A percentile compares a stretch with the other conserved stretches of the same genome.
These are phyloP conservation scores for Fusarium tupiense DNA, from an alignment of 2,329 filamentous ascomycete species.

Conservation along the genomic window DNA sequence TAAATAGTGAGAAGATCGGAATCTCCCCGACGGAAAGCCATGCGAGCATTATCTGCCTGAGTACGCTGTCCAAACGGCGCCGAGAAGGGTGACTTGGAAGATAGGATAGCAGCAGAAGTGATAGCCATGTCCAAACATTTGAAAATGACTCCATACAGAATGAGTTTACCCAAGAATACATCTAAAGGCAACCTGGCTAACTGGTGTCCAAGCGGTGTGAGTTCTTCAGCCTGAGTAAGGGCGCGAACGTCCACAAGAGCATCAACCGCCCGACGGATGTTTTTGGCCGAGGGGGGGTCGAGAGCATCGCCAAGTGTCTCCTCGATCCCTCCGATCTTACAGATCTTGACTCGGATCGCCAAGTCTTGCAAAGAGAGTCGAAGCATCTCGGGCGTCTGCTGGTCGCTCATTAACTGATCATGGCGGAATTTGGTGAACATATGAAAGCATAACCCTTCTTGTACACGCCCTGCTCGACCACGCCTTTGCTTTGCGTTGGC, in stretches of 20 bases:
- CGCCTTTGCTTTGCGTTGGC: slow-evolving; percentile 96
- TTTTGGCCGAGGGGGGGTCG: slow-evolving; percentile 89
- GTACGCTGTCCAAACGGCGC: slow-evolving; percentile 84
- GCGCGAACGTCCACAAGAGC: slow-evolving; percentile 93
- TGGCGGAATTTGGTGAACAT: slow-evolving; percentile 92
- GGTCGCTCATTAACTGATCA: slow-evolving; percentile 84
- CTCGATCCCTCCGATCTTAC: slow-evolving; percentile 93
- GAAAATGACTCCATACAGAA: slow-evolving; percentile 86
- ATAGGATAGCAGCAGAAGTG: slow-evolving; percentile 91
- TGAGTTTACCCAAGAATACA: slow-evolving; percentile 93
- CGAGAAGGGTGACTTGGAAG: slow-evolving; percentile 93
- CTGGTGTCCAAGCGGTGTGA: slow-evolving; percentile 87
- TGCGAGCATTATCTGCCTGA: slow-evolving; percentile 82
- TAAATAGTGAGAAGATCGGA: slow-evolving; percentile 94
- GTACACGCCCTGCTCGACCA: slow-evolving; percentile 93
- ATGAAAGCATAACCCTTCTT: slow-evolving; percentile 94
- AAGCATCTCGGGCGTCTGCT: slow-evolving; percentile 97
- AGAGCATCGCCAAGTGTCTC: slow-evolving; percentile 87
- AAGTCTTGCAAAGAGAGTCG: slow-evolving; percentile 93
- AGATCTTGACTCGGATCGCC: slow-evolving; percentile 96
- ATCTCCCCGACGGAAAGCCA: slow-evolving; percentile 84
- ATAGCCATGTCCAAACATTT: slow-evolving; percentile 91
- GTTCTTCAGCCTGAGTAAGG: slow-evolving; percentile 79
- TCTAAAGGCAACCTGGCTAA: slow-evolving; percentile 90
- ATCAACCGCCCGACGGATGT: slow-evolving; percentile 92